Conservation (phyloP, 1,139 yeast species). For the Meyerozyma smithsonii region DNA sequence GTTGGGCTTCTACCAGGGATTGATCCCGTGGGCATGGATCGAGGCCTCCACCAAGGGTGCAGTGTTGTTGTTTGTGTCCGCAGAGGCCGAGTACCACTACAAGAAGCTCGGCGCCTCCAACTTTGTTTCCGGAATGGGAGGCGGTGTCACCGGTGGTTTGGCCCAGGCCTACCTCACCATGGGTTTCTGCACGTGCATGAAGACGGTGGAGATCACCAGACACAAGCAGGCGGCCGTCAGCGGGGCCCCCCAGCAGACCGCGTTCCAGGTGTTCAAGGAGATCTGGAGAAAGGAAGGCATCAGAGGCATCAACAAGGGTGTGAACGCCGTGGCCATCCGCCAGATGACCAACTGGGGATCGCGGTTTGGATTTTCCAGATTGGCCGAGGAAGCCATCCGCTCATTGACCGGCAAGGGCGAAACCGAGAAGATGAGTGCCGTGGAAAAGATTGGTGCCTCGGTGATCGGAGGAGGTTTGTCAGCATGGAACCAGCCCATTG, state of each 20-base stretch:
- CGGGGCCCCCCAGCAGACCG: slow-evolving; percentile 66
- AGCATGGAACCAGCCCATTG: slow-evolving; percentile 99
- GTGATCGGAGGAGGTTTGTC: slow-evolving; percentile 95
- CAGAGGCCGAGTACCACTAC: slow-evolving; percentile 83
- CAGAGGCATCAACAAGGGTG: slow-evolving; percentile 94
- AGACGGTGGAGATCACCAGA: slow-evolving; percentile 94
- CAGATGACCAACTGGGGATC: slow-evolving; percentile 99
- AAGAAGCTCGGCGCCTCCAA: slow-evolving; percentile 60
- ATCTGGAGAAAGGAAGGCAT: slow-evolving; percentile 84
- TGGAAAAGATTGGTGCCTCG: slow-evolving; percentile 81
- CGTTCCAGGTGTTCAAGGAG: slow-evolving; percentile 81
- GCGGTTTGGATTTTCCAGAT: slow-evolving; percentile 85
- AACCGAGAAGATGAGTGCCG: slow-evolving; percentile 59
- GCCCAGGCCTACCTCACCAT: slow-evolving; percentile 95
- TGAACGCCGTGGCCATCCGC: slow-evolving; percentile 97
- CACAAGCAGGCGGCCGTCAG: slow-evolving; percentile 65
- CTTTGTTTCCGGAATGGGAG: slow-evolving; percentile 85
- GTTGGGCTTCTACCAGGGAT: slow-evolving; percentile 90
- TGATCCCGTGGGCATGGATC: slow-evolving; percentile 99
- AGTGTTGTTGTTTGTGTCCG: slow-evolving; percentile 85
- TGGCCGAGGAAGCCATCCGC: slow-evolving; percentile 84
- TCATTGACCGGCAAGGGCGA: slow-evolving; percentile 55
- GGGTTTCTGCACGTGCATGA: slow-evolving; percentile 98
- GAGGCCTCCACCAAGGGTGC: slow-evolving; percentile 99
- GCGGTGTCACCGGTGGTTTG: slow-evolving; percentile 93